Base-by-base conservation (phyloP, 768 basidiomycete genomes). In the Tephrocybe sp. region DNA sequence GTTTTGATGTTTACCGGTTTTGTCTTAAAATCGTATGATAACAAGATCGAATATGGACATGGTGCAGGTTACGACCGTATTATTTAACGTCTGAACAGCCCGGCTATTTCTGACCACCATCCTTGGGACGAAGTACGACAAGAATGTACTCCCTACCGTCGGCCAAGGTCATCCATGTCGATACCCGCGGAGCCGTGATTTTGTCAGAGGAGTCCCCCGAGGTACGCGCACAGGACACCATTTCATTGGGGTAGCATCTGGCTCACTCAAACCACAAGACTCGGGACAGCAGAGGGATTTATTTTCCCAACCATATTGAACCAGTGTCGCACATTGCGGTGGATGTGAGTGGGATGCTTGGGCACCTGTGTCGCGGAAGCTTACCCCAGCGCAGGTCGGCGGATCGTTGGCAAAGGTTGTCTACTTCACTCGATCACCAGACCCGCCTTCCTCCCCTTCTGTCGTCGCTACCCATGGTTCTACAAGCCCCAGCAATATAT, bases 381-480 rank as follows among this genome's bases (percentile, higher is more conserved):
- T 61, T 46, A 52, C 60, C 30, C 40, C 23, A 25, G 23, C 52
- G 36, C 68, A 97, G 94, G 88, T 98, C 64, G 97, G 97, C 22
- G 97, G 97, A 36, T 97, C 94, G 11, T 73, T 99, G 12, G 95
- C 94, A 53, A 99, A 99, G 69, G 91, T 99, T 44, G 92, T 97
- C 58, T 99, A 97, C 72, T 98, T 98, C 68, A 97, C 95, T 38
- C 88, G 97, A 42, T 93, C 94, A 7, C 85, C 89, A 3, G 86
- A 89, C 47, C 87, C 88, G 3, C 86, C 87, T n/a, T 75, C 82
- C 24, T 88, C 91, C 6, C 88, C 91, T 6, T 84, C 86, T 11
- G 62, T 84, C 34, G 72, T 64, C 50, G 83, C 86, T 1, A 84
- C 84, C 11, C 69, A 67, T 18, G 85, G 82, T 13, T 82, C 77